Conservation (phyloP, 768 basidiomycete genomes). For the Hortiboletus campestris region DNA sequence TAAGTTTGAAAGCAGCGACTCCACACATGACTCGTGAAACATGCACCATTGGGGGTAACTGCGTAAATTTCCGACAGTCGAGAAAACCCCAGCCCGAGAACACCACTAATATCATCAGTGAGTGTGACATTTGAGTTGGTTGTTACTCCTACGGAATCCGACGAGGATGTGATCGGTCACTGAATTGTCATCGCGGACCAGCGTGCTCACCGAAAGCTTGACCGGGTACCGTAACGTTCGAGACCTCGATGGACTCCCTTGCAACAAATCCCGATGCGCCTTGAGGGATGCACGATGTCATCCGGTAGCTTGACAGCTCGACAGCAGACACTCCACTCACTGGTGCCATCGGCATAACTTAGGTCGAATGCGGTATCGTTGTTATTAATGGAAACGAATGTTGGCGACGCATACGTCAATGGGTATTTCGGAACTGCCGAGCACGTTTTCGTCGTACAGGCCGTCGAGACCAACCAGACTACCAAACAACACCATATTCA, state of each 20-base stretch:
- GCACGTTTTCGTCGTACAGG: slow-evolving; percentile 56
- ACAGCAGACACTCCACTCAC: slow-evolving; percentile 39
- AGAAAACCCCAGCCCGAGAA: slow-evolving; percentile 75
- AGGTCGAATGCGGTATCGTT: slow-evolving; percentile 61
- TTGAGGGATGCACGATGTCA: slow-evolving; percentile 28
- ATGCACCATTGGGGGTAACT: slow-evolving; percentile 47
- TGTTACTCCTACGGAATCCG: slow-evolving; percentile 48
- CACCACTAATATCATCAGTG: slow-evolving; percentile 62
- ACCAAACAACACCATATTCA: slow-evolving; percentile 31
- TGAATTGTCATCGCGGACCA: background rate
- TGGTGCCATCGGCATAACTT: slow-evolving; percentile 65
- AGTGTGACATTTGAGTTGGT: slow-evolving; percentile 62
- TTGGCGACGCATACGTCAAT: slow-evolving; percentile 60
- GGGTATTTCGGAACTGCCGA: slow-evolving; percentile 66
- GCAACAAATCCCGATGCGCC: slow-evolving; percentile 72
- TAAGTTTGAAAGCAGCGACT: background rate
- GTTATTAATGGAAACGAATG: slow-evolving; percentile 57
- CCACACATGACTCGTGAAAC: slow-evolving; percentile 9
- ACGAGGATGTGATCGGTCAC: background rate
- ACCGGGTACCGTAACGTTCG: slow-evolving; percentile 56
- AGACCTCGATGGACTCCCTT: slow-evolving; percentile 56
- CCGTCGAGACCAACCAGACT: slow-evolving; percentile 68
- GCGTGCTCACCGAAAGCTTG: slow-evolving; percentile 64
- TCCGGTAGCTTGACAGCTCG: background rate
- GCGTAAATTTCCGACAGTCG: slow-evolving; percentile 61